These are phyloP conservation scores for Torulaspora maleeae DNA, from an alignment of 805 yeast species.

Conservation along the genomic window DNA sequence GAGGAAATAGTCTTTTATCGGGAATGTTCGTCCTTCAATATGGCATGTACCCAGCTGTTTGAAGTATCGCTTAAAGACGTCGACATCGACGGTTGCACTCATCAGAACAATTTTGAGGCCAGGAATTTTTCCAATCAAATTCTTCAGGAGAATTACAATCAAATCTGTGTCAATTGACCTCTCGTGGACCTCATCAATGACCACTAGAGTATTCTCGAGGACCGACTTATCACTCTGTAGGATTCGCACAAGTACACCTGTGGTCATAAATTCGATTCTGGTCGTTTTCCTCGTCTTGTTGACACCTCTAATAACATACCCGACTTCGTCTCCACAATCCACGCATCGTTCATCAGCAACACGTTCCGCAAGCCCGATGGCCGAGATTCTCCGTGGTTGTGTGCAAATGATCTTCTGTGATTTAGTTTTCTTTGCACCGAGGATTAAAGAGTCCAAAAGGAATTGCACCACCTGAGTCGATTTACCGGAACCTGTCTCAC, in stretches of 20 bases:
- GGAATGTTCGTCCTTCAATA: slow-evolving; percentile 91
- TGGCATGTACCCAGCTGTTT: slow-evolving; percentile 59
- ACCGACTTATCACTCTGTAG: slow-evolving; percentile 50
- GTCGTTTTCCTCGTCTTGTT: slow-evolving; percentile 58
- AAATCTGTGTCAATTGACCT: slow-evolving; percentile 88
- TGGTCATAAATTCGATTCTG: slow-evolving; percentile 80
- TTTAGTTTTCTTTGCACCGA: slow-evolving; percentile 41
- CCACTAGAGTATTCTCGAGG: slow-evolving; percentile 56
- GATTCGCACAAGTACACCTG: slow-evolving; percentile 87
- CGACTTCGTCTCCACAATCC: slow-evolving; percentile 57
- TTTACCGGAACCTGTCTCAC: slow-evolving; percentile 97
- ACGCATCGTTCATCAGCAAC: slow-evolving; percentile 73
- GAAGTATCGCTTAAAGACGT: slow-evolving; percentile 64
- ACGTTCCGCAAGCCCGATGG: slow-evolving; percentile 90
- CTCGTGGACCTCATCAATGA: slow-evolving; percentile 96
- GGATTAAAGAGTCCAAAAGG: slow-evolving; percentile 61
- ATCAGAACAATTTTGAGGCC: slow-evolving; percentile 69
- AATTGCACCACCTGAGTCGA: slow-evolving; percentile 94
- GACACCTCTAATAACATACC: slow-evolving; percentile 88
- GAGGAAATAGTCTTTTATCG: slow-evolving; percentile 71
- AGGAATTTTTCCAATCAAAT: slow-evolving; percentile 43
- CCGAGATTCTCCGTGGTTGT: slow-evolving; percentile 93
- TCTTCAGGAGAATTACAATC: slow-evolving; percentile 69
- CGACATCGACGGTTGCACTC: slow-evolving; percentile 89
- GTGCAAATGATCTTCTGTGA: slow-evolving; percentile 70